Percentiles rank a stretch among this genome's conserved stretches.
These are phyloP conservation scores for Acanthamoeba sp. DNA, from an alignment of 208 protist species.

Conservation along the genomic window DNA sequence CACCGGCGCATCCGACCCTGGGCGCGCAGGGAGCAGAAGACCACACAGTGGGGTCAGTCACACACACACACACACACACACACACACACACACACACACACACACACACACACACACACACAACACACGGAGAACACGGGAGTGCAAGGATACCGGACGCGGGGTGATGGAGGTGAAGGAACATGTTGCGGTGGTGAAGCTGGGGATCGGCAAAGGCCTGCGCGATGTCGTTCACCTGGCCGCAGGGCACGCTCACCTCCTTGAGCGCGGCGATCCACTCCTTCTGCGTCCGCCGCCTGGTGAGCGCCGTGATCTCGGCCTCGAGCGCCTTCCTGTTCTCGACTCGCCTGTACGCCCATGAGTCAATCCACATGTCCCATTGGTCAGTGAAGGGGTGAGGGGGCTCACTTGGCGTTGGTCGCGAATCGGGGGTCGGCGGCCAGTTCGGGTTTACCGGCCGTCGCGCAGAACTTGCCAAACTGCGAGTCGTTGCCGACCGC, in stretches of 20 bases:
- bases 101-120: too few species aligned
- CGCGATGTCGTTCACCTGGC: neutral
- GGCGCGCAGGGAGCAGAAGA: neutral
- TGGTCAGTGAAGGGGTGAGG: neutral
- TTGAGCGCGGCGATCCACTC: neutral
- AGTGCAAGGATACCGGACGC: neutral
- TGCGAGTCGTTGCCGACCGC: constrained; percentile 80
- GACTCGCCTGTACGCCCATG: neutral
- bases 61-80: too few species aligned
- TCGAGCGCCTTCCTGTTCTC: constrained; percentile 54
- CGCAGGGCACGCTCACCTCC: constrained; percentile 37
- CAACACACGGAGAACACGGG: too few species aligned
- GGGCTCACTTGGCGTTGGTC: constrained; percentile 1
- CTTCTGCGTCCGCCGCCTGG: neutral
- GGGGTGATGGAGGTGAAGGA: neutral
- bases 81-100: too few species aligned
- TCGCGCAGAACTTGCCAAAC: constrained; percentile 72
- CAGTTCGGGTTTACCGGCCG: neutral
- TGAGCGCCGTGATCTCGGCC: neutral
- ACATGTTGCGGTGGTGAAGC: constrained; percentile 23
- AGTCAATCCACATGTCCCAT: neutral
- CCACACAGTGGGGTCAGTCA: neutral
- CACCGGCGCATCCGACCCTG: neutral
- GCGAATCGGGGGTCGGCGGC: neutral
- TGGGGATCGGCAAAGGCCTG: constrained; percentile 20